Conservation (phyloP, 148 eudicot genomes). For the Simmondsia chinensis region DNA sequence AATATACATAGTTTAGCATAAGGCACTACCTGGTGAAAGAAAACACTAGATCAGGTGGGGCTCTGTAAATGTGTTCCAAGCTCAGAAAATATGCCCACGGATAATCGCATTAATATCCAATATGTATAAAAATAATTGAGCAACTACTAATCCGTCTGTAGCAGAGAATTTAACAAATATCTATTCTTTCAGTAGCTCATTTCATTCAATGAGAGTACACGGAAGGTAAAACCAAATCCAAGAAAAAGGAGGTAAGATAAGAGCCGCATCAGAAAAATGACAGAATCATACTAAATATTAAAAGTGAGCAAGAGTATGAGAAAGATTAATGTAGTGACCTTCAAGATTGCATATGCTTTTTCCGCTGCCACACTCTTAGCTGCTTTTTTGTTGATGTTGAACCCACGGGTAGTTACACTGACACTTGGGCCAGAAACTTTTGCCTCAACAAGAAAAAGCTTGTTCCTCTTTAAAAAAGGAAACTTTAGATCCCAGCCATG, state of each 20-base stretch:
- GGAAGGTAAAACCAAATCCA: not conserved
- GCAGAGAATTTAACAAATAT: too few relatives aligned
- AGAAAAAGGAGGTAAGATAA: not conserved
- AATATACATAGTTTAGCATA: too few relatives aligned
- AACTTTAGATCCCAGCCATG: slow-evolving; percentile 33
- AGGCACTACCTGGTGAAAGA: too few relatives aligned
- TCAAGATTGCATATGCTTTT: slow-evolving; percentile 27
- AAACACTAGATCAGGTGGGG: too few relatives aligned
- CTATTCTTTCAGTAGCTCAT: too few relatives aligned
- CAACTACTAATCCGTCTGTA: too few relatives aligned
- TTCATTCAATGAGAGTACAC: not conserved
- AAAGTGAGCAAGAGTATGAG: not conserved
- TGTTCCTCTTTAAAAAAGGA: slow-evolving; percentile 31
- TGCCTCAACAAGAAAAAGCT: slow-evolving; percentile 33
- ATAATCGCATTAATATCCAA: too few relatives aligned
- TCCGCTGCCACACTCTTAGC: slow-evolving; percentile 59
- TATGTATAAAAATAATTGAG: too few relatives aligned
- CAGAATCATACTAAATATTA: not conserved
- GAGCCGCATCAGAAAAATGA: not conserved
- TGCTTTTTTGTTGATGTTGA: slow-evolving; percentile 36
- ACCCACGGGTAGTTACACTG: slow-evolving; percentile 30
- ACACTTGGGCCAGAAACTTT: slow-evolving; percentile 26
- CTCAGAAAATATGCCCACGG: too few relatives aligned
- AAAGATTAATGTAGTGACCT: too few relatives aligned
- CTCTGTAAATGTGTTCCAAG: too few relatives aligned